Percentiles rank a stretch among this genome's conserved stretches.
phyloP scores from a whole-genome alignment of 2,329 filamentous ascomycete genomes.

The Cytospora chrysosperma region DNA sequence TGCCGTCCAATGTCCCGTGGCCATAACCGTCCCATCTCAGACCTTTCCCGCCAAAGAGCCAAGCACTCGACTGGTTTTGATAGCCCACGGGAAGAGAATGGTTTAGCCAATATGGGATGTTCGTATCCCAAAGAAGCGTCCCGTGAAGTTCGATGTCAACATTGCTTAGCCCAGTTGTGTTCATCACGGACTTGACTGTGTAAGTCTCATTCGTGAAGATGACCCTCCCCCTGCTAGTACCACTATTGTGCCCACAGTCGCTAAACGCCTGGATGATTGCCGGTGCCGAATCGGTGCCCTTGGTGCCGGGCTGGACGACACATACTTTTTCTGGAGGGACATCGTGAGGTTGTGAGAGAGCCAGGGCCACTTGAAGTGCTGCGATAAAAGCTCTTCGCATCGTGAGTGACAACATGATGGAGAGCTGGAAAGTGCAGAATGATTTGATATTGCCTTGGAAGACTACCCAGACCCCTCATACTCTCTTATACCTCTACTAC shows the following conservation, averaged over 20 bases:
- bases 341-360: slow-evolving; percentile 2
- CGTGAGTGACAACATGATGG: slow-evolving; percentile 2
- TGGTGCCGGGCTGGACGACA: slow-evolving; percentile 14
- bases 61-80: slow-evolving; percentile 43
- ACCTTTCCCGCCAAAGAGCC: slow-evolving; percentile 41
- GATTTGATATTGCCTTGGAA: too few relatives aligned
- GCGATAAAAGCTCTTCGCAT: slow-evolving; percentile 14
- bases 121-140: slow-evolving; percentile 26
- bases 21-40: slow-evolving; percentile 42
- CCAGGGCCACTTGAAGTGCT: slow-evolving; percentile 22
- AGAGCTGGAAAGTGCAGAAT: too few relatives aligned
- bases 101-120: slow-evolving; percentile 38
- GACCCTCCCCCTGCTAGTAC: slow-evolving; percentile 26
- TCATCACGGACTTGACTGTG: slow-evolving; percentile 27
- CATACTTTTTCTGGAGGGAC: slow-evolving; percentile 1
- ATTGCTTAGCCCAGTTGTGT: slow-evolving; percentile 30
- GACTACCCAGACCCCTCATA: background rate
- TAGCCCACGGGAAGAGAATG: slow-evolving; percentile 41
- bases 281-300: slow-evolving; percentile 20
- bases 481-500: slow-evolving; percentile 2
- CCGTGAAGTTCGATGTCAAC: slow-evolving; percentile 32
- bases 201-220: slow-evolving; percentile 31
- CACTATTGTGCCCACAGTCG: slow-evolving; percentile 29
- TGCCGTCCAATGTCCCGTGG: slow-evolving; percentile 35
- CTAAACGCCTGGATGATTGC: slow-evolving; percentile 29